phyloP scores from a whole-genome alignment of 106 monocot species.

The Acanthochlamys bracteata region DNA sequence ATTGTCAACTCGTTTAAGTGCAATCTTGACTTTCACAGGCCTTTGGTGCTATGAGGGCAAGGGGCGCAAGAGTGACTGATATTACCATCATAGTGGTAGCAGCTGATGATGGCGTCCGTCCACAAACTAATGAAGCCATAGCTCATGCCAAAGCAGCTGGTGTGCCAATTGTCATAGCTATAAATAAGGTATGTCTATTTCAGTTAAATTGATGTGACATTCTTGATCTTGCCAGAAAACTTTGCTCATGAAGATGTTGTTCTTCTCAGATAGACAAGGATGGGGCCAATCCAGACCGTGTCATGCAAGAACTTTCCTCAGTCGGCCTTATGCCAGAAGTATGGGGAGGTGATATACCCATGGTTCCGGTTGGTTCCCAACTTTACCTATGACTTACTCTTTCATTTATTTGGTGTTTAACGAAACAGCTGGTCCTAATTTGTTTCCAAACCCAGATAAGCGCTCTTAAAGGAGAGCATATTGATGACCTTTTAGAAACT shows the following conservation, averaged over 20 bases:
- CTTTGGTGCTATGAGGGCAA: slow-evolving; percentile 96
- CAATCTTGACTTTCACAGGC: slow-evolving; percentile 33
- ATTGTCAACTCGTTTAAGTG: no score
- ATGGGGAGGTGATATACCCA: slow-evolving; percentile 94
- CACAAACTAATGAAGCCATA: slow-evolving; percentile 94
- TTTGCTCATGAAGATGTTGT: slow-evolving; percentile 3
- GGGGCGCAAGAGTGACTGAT: slow-evolving; percentile 93
- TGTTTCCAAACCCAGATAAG: slow-evolving; percentile 55
- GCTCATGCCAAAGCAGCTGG: slow-evolving; percentile 98
- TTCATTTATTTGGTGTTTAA: not conserved
- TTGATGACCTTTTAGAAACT: slow-evolving; percentile 91
- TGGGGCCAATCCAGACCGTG: slow-evolving; percentile 84
- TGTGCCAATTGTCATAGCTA: slow-evolving; percentile 89
- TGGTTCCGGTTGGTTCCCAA: slow-evolving; percentile 67
- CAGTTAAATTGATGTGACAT: not conserved
- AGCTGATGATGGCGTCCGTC: slow-evolving; percentile 99
- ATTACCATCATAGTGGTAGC: slow-evolving; percentile 91
- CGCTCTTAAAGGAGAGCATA: slow-evolving; percentile 86
- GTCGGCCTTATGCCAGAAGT: slow-evolving; percentile 85
- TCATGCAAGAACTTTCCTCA: slow-evolving; percentile 95
- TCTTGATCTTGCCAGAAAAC: not conserved
- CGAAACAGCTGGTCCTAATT: slow-evolving; percentile 9
- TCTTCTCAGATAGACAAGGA: slow-evolving; percentile 76
- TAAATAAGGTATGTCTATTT: slow-evolving; percentile 68
- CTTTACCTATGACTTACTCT: slow-evolving; percentile 1